These are phyloP conservation scores for Panicum virgatum DNA, from an alignment of 202 grass and related monocot genomes.

Conservation along the genomic window DNA sequence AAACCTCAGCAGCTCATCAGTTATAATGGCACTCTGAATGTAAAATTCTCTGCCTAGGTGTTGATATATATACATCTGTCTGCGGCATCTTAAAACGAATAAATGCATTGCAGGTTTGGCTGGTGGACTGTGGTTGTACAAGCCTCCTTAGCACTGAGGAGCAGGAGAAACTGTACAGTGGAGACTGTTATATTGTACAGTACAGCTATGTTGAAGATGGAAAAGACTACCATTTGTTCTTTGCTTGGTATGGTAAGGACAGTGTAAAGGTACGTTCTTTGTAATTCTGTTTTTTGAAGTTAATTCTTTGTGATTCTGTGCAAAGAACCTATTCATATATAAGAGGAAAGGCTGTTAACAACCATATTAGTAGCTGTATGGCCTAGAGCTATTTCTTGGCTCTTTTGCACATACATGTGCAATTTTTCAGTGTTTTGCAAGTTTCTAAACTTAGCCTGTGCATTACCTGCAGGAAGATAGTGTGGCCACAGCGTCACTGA, in stretches of 20 bases:
- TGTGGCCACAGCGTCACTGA: conserved; percentile 41
- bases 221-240: conserved; percentile 66
- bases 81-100: conserved; percentile 24
- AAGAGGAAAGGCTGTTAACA: not conserved
- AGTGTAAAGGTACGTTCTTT: conserved; percentile 62
- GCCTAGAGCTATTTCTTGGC: not conserved
- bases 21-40: conserved; percentile 65
- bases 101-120: conserved; percentile 60
- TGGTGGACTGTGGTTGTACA: conserved; percentile 52
- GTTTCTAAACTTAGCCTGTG: conserved; percentile 24
- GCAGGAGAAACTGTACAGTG: conserved; percentile 63
- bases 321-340: not conserved
- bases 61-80: conserved; percentile 1
- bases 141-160: conserved; percentile 58
- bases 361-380: not conserved
- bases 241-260: conserved; percentile 70
- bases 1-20: conserved; percentile 48
- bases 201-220: conserved; percentile 64
- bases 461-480: conserved; percentile 67
- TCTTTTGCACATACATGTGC: conserved; percentile 10
- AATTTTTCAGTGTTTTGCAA: conserved; percentile 17
- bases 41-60: conserved; percentile 31
- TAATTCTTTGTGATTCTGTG: conserved; percentile 13
- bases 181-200: conserved; percentile 77
- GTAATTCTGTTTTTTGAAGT: not conserved